A percentile compares a stretch with the other conserved stretches of the same genome.
Evolutionary conservation across 495 filamentous ascomycete genomes (phyloP).

Genomic region (Penicillium bovifimosum): DNA sequence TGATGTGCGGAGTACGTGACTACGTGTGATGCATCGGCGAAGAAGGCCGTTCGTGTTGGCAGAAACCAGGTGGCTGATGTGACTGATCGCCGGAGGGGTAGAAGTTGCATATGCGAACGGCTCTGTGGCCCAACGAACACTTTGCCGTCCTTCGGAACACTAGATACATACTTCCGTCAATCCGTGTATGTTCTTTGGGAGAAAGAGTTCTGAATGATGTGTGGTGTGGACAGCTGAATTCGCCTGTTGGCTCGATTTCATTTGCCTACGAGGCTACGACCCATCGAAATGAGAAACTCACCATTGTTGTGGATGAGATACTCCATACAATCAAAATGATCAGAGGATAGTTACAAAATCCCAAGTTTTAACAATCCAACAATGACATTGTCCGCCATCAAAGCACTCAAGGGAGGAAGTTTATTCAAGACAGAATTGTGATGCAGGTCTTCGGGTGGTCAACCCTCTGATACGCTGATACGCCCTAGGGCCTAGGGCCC

Average conservation of each 20-base stretch:
- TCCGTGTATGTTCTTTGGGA: no score
- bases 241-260: neutral
- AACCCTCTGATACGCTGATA: slow-evolving; percentile 10
- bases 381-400: neutral
- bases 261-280: neutral
- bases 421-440: no score
- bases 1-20: no score
- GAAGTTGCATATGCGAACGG: neutral
- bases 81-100: neutral
- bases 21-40: neutral
- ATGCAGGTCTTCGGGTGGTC: neutral
- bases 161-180: no score
- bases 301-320: no score
- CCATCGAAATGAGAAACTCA: no score
- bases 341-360: neutral
- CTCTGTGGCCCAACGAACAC: neutral
- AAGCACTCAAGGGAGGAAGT: neutral
- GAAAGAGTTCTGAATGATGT: neutral
- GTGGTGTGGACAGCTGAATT: neutral
- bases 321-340: no score
- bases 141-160: no score
- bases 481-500: no score
- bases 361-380: neutral
- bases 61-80: neutral
- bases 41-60: neutral